These are phyloP conservation scores for Auriscalpium vulgare DNA, from an alignment of 768 basidiomycete species.

Conservation along the genomic window DNA sequence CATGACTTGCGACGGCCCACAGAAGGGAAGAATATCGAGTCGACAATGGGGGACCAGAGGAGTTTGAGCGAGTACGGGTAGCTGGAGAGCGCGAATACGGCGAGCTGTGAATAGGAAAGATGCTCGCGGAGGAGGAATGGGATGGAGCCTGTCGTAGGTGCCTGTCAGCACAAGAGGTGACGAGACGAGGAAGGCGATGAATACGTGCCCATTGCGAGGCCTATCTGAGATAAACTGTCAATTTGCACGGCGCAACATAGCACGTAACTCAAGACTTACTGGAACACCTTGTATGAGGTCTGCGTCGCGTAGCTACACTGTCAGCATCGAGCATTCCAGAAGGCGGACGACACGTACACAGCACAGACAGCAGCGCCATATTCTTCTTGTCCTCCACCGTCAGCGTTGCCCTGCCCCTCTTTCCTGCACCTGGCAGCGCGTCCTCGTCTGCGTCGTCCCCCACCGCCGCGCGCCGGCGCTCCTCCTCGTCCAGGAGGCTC, in stretches of 20 bases:
- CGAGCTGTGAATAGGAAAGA: conserved; percentile 94
- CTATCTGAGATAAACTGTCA: conserved; percentile 40
- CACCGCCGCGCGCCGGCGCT: conserved; percentile 1
- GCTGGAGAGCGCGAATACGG: conserved; percentile 84
- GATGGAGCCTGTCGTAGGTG: conserved; percentile 60
- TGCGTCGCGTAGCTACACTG: conserved; percentile 9
- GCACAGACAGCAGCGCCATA: conserved; percentile 35
- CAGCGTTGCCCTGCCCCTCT: conserved; percentile 2
- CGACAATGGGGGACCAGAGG: conserved; percentile 96
- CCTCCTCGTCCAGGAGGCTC: conserved; percentile 12
- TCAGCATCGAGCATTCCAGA: background rate
- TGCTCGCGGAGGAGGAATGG: conserved; percentile 95
- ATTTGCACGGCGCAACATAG: conserved; percentile 12
- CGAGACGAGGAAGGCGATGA: background rate
- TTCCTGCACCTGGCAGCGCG: background rate
- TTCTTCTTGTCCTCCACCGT: conserved; percentile 33
- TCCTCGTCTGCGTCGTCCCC: conserved; percentile 15
- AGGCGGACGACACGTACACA: conserved; percentile 31
- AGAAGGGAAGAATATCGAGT: conserved; percentile 74
- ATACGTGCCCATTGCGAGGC: conserved; percentile 74
- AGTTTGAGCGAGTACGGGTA: conserved; percentile 97
- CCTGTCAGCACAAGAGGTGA: background rate
- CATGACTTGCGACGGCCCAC: conserved; percentile 95
- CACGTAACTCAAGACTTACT: conserved; percentile 37
- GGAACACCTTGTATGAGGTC: conserved; percentile 76